A percentile compares a stretch with the other conserved stretches of the same genome.
Evolutionary conservation across 106 monocot genomes (phyloP).

Genomic region (Ottelia alismoides): DNA sequence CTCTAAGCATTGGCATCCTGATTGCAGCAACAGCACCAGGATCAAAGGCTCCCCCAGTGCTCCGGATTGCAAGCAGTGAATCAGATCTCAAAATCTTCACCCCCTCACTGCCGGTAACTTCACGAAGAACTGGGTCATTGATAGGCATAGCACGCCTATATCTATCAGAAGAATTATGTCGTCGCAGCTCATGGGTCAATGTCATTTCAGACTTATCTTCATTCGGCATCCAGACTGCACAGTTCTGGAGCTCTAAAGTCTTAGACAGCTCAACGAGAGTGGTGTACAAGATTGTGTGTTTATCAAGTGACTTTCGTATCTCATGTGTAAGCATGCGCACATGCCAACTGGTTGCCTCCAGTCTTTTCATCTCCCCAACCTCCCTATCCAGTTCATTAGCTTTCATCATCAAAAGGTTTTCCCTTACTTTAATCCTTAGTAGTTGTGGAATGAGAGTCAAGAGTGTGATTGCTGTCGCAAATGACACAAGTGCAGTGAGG

Average conservation of each 20-base stretch:
- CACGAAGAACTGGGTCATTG: constrained; percentile 30
- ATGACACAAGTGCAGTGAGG: constrained; percentile 64
- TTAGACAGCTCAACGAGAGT: constrained; percentile 64
- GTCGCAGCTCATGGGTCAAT: constrained; percentile 35
- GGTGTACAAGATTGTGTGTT: constrained; percentile 58
- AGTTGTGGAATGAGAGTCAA: constrained; percentile 73
- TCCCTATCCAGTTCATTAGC: constrained; percentile 45
- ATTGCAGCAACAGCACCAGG: constrained; percentile 48
- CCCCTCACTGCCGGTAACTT: constrained; percentile 21
- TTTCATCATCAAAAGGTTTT: constrained; percentile 50
- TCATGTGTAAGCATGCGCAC: constrained; percentile 69
- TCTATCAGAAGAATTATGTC: constrained; percentile 5
- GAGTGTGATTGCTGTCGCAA: constrained; percentile 58
- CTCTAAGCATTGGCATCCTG: constrained; percentile 61
- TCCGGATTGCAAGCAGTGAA: constrained; percentile 32
- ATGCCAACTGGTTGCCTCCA: constrained; percentile 62
- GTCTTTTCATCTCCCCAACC: constrained; percentile 51
- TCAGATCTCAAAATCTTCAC: constrained; percentile 23
- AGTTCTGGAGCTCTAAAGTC: constrained; percentile 45
- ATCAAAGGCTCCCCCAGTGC: constrained; percentile 21
- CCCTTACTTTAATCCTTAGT: constrained; percentile 49
- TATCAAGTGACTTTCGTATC: constrained; percentile 57
- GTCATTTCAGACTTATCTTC: constrained; percentile 28
- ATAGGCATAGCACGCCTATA: constrained; percentile 7
- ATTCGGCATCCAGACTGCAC: constrained; percentile 72